These are phyloP conservation scores for Penicillium sp. DNA, from an alignment of 2,329 filamentous ascomycete genomes.

Conservation along the genomic window DNA sequence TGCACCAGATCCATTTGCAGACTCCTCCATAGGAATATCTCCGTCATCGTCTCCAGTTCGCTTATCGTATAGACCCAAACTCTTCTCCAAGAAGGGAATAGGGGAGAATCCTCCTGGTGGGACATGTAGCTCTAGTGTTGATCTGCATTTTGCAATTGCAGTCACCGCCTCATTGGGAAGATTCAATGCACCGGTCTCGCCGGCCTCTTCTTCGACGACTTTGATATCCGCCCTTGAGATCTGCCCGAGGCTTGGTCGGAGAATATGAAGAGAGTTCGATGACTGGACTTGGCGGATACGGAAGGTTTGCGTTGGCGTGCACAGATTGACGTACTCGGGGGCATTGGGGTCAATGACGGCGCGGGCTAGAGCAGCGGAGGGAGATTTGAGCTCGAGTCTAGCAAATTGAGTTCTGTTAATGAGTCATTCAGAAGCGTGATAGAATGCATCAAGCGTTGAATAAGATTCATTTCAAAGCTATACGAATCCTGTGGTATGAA, in stretches of 20 bases:
- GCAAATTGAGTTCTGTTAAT: background rate
- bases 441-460: background rate
- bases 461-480: background rate
- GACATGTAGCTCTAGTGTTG: constrained; percentile 50
- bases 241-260: constrained; percentile 48
- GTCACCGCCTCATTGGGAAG: constrained; percentile 41
- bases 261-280: constrained; percentile 64
- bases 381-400: constrained; percentile 51
- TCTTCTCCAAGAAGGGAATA: constrained; percentile 34
- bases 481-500: background rate
- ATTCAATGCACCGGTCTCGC: constrained; percentile 27
- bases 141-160: constrained; percentile 50
- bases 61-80: constrained; percentile 38
- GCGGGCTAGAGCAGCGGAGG: constrained; percentile 34
- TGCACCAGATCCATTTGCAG: constrained; percentile 28
- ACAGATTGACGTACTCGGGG: constrained; percentile 58
- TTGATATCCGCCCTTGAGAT: constrained; percentile 36
- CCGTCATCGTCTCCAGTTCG: constrained; percentile 24
- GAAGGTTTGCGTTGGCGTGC: constrained; percentile 61
- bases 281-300: constrained; percentile 67
- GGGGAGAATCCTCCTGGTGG: constrained; percentile 39
- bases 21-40: constrained; percentile 24
- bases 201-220: constrained; percentile 29
- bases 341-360: constrained; percentile 33
- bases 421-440: background rate